Evolutionary conservation across 108 stramenopile genomes (phyloP).

Genomic region (Pseudonitzschia multiseries): DNA sequence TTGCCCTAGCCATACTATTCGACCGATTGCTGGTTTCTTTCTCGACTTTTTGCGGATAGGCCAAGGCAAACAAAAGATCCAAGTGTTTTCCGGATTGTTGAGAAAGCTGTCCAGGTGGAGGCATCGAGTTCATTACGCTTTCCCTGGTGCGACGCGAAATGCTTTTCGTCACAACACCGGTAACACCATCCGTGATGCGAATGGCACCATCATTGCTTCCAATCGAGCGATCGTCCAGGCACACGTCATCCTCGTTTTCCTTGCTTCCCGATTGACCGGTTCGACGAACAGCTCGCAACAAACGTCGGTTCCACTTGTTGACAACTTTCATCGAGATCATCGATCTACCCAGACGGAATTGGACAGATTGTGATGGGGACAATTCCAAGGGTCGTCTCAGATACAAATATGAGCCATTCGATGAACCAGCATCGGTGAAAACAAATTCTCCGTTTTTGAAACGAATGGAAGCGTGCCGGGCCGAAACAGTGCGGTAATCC

Average conservation of each 20-base stretch:
- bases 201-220: constrained; percentile 85
- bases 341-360: constrained; percentile 81
- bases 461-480: constrained; percentile 85
- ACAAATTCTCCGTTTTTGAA: constrained; percentile 92
- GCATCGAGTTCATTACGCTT: constrained; percentile 73
- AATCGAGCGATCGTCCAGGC: constrained; percentile 70
- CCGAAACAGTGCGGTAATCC: constrained; percentile 92
- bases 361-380: constrained; percentile 72
- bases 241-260: constrained; percentile 29
- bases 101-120: constrained; percentile 68
- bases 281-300: constrained; percentile 75
- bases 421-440: constrained; percentile 87
- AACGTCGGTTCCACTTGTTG: constrained; percentile 83
- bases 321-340: constrained; percentile 92
- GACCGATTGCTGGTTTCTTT: constrained; percentile 36
- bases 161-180: constrained; percentile 65
- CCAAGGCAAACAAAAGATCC: constrained; percentile 80
- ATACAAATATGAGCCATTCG: constrained; percentile 89
- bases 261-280: constrained; percentile 39
- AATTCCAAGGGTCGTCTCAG: constrained; percentile 83
- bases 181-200: constrained; percentile 65
- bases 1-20: constrained; percentile 26
- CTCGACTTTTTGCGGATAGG: constrained; percentile 63
- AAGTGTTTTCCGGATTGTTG: constrained; percentile 80
- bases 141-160: constrained; percentile 71